These are phyloP conservation scores for Lasiodiplodia hormozganensis DNA, from an alignment of 2,329 filamentous ascomycete species.

Conservation along the genomic window DNA sequence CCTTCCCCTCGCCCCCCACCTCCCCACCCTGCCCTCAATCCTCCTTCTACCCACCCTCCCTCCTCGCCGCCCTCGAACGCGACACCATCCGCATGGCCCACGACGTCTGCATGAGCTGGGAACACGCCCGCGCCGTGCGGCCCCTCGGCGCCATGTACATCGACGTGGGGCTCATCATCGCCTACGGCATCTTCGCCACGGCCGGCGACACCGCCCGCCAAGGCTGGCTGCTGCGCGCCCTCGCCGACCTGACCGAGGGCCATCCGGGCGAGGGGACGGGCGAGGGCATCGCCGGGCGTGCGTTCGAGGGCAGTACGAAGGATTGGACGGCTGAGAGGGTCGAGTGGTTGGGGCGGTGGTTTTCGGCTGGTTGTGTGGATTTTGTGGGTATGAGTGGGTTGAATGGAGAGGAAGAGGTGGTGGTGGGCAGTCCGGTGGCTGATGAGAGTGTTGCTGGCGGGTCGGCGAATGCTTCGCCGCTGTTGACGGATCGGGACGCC, in stretches of 20 bases:
- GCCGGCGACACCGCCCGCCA: too few relatives aligned
- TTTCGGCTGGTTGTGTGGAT: slow-evolving; percentile 14
- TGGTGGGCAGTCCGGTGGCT: neutral
- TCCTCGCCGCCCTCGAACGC: slow-evolving; percentile 2
- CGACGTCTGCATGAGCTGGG: slow-evolving; percentile 18
- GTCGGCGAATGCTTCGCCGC: neutral
- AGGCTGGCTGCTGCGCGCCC: neutral
- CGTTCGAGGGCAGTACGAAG: neutral
- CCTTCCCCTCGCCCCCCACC: too few relatives aligned
- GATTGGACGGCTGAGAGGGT: slow-evolving; percentile 7
- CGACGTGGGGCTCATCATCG: slow-evolving; percentile 27
- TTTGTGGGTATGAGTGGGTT: neutral
- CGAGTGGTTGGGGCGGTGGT: slow-evolving; percentile 18
- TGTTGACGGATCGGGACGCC: too few relatives aligned
- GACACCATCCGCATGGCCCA: slow-evolving; percentile 5
- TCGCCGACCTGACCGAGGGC: slow-evolving; percentile 15
- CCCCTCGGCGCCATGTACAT: slow-evolving; percentile 27
- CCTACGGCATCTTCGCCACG: slow-evolving; percentile 3
- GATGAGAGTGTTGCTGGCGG: neutral
- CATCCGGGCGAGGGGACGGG: neutral
- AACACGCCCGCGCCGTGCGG: slow-evolving; percentile 12
- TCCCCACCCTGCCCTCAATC: too few relatives aligned
- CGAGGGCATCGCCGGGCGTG: neutral
- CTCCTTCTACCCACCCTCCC: neutral
- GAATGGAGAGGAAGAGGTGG: neutral